A percentile compares a stretch with the other conserved stretches of the same genome.
Conservation (phyloP, 2,329 filamentous ascomycete species). For the Cercospora sp. region DNA sequence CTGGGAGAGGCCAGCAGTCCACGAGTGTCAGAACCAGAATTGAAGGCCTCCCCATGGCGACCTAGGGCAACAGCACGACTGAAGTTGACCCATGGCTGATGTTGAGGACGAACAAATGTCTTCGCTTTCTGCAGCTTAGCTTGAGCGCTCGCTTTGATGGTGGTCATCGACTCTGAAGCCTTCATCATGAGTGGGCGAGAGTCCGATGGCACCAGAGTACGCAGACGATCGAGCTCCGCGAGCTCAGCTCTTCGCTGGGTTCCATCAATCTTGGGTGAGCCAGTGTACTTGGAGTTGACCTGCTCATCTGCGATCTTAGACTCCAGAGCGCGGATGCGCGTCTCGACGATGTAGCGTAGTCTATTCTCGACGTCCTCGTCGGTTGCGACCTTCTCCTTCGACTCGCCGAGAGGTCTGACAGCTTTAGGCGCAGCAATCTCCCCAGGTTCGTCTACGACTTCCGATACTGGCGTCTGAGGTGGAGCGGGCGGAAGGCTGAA, state of each 20-base stretch:
- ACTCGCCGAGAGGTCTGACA: not conserved
- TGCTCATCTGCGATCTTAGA: slow-evolving; percentile 19
- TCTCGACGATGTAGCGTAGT: slow-evolving; percentile 4
- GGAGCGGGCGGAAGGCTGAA: slow-evolving; percentile 9
- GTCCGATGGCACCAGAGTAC: slow-evolving; percentile 11
- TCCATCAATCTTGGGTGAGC: slow-evolving; percentile 9
- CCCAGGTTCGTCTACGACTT: not conserved
- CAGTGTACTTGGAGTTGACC: not conserved
- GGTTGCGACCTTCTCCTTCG: not conserved
- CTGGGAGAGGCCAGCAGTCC: slow-evolving; percentile 10
- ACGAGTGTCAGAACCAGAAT: slow-evolving; percentile 18
- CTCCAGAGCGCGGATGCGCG: slow-evolving; percentile 5
- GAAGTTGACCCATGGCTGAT: slow-evolving; percentile 18
- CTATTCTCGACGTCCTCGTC: slow-evolving; percentile 3
- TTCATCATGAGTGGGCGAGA: slow-evolving; percentile 14
- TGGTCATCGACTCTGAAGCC: slow-evolving; percentile 12
- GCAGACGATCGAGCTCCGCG: slow-evolving; percentile 16
- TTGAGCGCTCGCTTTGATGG: slow-evolving; percentile 6
- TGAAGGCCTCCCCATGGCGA: slow-evolving; percentile 8
- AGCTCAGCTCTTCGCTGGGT: slow-evolving; percentile 19
- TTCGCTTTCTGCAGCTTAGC: slow-evolving; percentile 15
- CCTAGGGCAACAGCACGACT: slow-evolving; percentile 13
- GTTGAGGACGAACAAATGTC: slow-evolving; percentile 14
- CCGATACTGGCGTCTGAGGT: not conserved
- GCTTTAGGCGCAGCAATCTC: not conserved